Conservation (phyloP, 2,329 filamentous ascomycete genomes). For the Zalaria sp. region DNA sequence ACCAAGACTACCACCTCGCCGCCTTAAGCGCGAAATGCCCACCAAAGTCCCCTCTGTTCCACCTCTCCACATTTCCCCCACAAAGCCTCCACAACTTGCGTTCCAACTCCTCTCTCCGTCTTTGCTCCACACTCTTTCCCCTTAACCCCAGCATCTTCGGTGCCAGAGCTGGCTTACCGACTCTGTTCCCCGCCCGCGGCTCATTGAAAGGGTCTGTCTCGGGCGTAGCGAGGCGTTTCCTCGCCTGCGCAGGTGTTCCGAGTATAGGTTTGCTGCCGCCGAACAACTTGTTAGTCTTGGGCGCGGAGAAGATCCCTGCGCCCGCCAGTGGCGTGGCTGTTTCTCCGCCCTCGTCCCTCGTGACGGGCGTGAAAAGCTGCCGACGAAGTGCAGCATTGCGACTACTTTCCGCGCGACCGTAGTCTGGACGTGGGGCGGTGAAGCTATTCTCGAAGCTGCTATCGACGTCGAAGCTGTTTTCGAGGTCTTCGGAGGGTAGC, state of each 20-base stretch:
- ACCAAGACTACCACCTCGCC: constrained; percentile 12
- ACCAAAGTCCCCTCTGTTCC: constrained; percentile 21
- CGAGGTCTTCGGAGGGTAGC: constrained; percentile 12
- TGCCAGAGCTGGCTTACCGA: not conserved
- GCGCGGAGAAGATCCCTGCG: not conserved
- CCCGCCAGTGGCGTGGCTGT: not conserved
- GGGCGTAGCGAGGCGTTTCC: not conserved
- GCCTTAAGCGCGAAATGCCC: constrained; percentile 15
- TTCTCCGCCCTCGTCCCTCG: not conserved
- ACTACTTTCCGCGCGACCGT: constrained; percentile 12
- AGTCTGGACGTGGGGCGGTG: not conserved
- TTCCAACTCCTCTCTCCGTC: constrained; percentile 9
- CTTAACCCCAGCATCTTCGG: constrained; percentile 2
- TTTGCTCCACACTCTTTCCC: constrained; percentile 8
- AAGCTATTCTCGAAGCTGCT: not conserved
- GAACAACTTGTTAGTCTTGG: not conserved
- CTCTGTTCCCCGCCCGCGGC: not conserved
- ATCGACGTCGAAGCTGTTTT: constrained; percentile 7
- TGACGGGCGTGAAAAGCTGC: constrained; percentile 11
- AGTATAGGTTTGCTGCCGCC: constrained; percentile 2
- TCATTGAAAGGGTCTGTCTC: not conserved
- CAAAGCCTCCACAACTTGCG: constrained; percentile 17
- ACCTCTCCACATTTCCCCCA: constrained; percentile 16
- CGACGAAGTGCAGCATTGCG: constrained; percentile 8
- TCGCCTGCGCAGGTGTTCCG: not conserved